phyloP scores from a whole-genome alignment of 2,329 filamentous ascomycete genomes.

The Ceratocystis cacaofunesta region DNA sequence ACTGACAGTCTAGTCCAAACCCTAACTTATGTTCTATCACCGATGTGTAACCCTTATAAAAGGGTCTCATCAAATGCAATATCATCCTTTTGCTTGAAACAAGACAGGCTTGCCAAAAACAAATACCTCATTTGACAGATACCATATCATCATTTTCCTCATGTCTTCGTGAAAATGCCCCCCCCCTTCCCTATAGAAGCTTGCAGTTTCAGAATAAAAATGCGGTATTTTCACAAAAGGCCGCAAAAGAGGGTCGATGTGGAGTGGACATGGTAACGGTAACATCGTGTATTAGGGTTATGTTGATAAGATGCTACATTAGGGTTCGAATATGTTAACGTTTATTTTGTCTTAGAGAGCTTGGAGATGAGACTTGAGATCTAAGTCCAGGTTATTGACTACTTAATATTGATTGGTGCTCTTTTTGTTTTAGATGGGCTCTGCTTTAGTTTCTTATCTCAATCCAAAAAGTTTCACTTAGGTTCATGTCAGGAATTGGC shows the following conservation, averaged over 20 bases:
- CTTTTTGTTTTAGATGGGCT: background rate
- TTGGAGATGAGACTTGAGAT: background rate
- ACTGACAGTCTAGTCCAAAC: background rate
- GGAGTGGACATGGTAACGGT: background rate
- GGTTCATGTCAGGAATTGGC: background rate
- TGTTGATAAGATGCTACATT: background rate
- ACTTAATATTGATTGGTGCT: background rate
- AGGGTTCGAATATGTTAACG: too few relatives aligned
- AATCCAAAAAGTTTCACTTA: background rate
- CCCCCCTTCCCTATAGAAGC: background rate
- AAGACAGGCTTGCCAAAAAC: background rate
- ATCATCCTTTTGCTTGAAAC: background rate
- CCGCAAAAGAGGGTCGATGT: background rate
- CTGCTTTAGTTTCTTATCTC: background rate
- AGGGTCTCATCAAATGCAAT: background rate
- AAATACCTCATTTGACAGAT: background rate
- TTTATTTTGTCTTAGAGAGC: too few relatives aligned
- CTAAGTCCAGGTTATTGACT: background rate
- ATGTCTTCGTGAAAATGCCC: background rate
- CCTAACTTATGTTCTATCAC: background rate
- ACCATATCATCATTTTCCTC: too few relatives aligned
- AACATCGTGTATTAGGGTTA: background rate
- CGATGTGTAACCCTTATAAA: background rate
- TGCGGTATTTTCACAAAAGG: background rate
- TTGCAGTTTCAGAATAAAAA: background rate